Evolutionary conservation across 164 flowering plant species (phyloP), one percentile per base, ranked within the genome.

Genomic region (Echeveria elegans): DNA sequence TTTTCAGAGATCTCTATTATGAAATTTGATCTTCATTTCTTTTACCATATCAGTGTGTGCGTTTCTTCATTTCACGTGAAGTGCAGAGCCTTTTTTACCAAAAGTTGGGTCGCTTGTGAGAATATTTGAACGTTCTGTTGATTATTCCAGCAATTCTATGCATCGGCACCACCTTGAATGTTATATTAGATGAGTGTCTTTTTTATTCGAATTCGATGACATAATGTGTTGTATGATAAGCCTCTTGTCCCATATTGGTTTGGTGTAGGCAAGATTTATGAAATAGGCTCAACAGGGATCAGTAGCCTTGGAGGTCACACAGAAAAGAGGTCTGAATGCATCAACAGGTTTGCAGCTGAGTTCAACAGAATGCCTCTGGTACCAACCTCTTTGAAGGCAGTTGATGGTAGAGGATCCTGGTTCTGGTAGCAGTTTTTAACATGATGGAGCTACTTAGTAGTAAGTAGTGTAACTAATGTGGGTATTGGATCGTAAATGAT

Each of bases 271-370:
- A 85, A 85, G 43, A 90, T 94, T 69, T 82, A 77, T 72, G 97
- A 90, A 82, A 88, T 90, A 62, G 98, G 98, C 24, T 89, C 97
- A 4, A 84, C 88, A 18, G 98, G 98, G 69, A 90, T 93, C 68
- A 93, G 98, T 76, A 91, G 91, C 77, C 56, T 94, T 80, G 88
- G 90, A 71, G 98, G 91, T 66, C 97, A 94, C 71, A 80, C 58
- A 29, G 86, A 83, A 19, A 83, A 70, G 70, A 76, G 98, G 77
- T 76, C 85, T 0, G 63, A 81, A 53, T 94, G 97, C 41, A 80
- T 90, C 5, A 90, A 89, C 73, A 72, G 77, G 66, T 89, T 93
- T 73, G 88, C 65, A 6, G 78, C 79, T 6, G 85, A 82, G 67
- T 93, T 66, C 69, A 88, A 92, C 40, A 74, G 72, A 31, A 88